Conservation (phyloP, 805 yeast species). For the Clavispora santaluciae region DNA sequence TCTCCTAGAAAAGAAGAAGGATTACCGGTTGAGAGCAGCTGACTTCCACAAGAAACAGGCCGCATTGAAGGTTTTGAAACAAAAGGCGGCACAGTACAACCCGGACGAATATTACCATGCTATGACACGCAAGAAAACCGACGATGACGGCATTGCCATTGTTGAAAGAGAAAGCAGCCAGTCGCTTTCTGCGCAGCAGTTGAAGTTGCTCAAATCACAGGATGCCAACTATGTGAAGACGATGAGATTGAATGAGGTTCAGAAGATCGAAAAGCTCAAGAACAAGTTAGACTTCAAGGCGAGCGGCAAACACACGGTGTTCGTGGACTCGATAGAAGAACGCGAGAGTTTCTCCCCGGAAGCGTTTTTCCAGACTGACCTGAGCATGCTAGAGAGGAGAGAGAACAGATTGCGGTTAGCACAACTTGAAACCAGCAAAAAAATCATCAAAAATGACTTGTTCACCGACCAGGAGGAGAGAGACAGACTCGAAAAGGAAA, state of each 20-base stretch:
- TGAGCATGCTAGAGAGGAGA: slow-evolving; percentile 51
- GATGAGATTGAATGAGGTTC: slow-evolving; percentile 62
- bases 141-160: slow-evolving; percentile 61
- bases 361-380: slow-evolving; percentile 65
- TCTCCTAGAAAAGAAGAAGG: slow-evolving; percentile 80
- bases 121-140: slow-evolving; percentile 71
- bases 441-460: slow-evolving; percentile 24
- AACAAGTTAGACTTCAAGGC: slow-evolving; percentile 47
- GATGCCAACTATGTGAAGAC: slow-evolving; percentile 84
- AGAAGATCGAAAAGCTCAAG: slow-evolving; percentile 56
- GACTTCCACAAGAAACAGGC: slow-evolving; percentile 57
- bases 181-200: slow-evolving; percentile 64
- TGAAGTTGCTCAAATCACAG: slow-evolving; percentile 80
- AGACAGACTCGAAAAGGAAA: slow-evolving; percentile 44
- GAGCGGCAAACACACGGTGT: slow-evolving; percentile 78
- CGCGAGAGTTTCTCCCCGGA: slow-evolving; percentile 60
- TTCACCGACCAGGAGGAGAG: slow-evolving; percentile 26
- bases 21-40: slow-evolving; percentile 46
- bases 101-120: slow-evolving; percentile 97
- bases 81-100: slow-evolving; percentile 69
- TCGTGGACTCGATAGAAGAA: slow-evolving; percentile 62
- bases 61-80: slow-evolving; percentile 63
- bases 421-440: slow-evolving; percentile 48
- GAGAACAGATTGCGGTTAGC: slow-evolving; percentile 66
- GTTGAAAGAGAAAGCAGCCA: slow-evolving; percentile 58